Base-by-base conservation (phyloP, 2,329 filamentous ascomycete genomes). In the Penicillium sp. region DNA sequence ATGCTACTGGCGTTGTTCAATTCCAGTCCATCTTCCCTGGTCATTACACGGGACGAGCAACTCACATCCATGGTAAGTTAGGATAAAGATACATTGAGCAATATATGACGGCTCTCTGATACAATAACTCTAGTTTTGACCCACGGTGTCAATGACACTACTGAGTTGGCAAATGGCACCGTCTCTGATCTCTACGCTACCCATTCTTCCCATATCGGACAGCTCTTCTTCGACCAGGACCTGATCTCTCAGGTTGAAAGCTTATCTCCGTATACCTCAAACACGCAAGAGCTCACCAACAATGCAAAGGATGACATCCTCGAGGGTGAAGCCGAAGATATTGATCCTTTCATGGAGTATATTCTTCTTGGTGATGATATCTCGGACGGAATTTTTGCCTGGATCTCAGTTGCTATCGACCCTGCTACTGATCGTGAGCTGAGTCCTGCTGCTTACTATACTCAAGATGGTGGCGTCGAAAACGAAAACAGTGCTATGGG, bases 151-250 rank as follows among this genome's bases (percentile, higher is more conserved):
- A 64, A 65, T 46, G 57, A 59, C 25, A 66, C 65, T 8, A 65
- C 63, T 9, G 60, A 73, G 6, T 69, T 74, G 40, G 56, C 71
- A 41, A 81, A 78, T 60, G 78, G 77, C 46, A 79, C 79, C 49
- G 75, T 80, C 53, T 66, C 68, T 35, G 78, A 74, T 52, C 72
- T 73, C 13, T 66, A 65, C 51, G 59, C 55, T 12, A 20, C 66
- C 10, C 72, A 68, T 44, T 75, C 80, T 49, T 76, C 78, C 6
- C 82, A 86, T 67, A 75, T 85, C 33, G 82, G 83, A 15, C 83
- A 87, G 64, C 62, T 83, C 44, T 86, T 82, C 74, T 82, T 82
- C 48, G 81, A 86, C 64, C 78, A 84, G 62, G 71, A 74, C 54
- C 75, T 86, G 8, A 76, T 81, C 56, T 58, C 59, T 24, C 54